phyloP scores from a whole-genome alignment of 345 rosid species.

The Lagerstroemia speciosa region DNA sequence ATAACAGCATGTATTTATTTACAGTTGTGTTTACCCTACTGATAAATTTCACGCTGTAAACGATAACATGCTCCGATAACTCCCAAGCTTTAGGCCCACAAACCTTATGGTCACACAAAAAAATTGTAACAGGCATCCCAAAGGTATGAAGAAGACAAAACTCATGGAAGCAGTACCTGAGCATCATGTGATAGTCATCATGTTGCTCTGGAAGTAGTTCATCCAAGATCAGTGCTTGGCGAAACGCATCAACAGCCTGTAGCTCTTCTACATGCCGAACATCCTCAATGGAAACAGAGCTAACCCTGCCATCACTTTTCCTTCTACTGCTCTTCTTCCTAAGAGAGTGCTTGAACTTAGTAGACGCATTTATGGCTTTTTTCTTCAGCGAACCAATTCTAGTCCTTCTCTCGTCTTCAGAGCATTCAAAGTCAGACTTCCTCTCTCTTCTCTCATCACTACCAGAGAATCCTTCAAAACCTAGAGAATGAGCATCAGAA shows the following conservation, averaged over 20 bases:
- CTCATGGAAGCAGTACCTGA: conserved; percentile 36
- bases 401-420: conserved; percentile 96
- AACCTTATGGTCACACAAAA: not conserved
- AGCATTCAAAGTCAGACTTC: conserved; percentile 90
- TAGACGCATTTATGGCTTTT: conserved; percentile 85
- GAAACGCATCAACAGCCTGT: conserved; percentile 76
- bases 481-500: conserved; percentile 26
- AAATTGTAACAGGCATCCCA: not conserved
- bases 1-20: not conserved
- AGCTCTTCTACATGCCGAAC: conserved; percentile 84
- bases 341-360: conserved; percentile 83
- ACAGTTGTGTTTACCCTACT: not conserved
- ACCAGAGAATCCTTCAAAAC: conserved; percentile 87
- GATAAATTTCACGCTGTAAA: not conserved
- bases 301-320: conserved; percentile 77
- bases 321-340: conserved; percentile 78
- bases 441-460: conserved; percentile 92
- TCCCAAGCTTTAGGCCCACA: not conserved
- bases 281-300: conserved; percentile 98
- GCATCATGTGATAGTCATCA: conserved; percentile 95
- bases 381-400: conserved; percentile 89
- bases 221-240: conserved; percentile 80
- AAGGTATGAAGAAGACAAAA: not conserved
- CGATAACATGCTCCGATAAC: not conserved
- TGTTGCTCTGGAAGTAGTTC: conserved; percentile 65